A percentile compares a stretch with the other conserved stretches of the same genome.
These are phyloP conservation scores for Mediolabrus comicus DNA, from an alignment of 108 stramenopile species.

Conservation along the genomic window DNA sequence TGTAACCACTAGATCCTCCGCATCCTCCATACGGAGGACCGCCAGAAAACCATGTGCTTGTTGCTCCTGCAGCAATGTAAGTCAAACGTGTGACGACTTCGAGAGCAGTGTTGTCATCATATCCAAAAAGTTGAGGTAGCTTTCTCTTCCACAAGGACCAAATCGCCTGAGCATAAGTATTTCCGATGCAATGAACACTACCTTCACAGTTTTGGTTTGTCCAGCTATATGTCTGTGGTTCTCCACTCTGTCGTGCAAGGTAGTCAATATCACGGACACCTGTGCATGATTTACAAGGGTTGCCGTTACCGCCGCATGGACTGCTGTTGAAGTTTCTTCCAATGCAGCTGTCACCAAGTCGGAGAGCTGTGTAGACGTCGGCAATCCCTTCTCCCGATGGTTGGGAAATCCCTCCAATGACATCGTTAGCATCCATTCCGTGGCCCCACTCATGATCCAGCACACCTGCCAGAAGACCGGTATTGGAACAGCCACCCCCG, in stretches of 20 bases:
- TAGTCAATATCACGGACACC: too few species aligned
- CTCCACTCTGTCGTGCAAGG: too few species aligned
- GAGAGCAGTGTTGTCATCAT: conserved; percentile 17
- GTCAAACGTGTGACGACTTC: conserved; percentile 26
- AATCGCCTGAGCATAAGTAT: conserved; percentile 10
- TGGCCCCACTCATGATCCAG: conserved; percentile 19
- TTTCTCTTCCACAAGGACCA: conserved; percentile 17
- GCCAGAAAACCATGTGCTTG: conserved; percentile 14
- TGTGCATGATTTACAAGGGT: too few species aligned
- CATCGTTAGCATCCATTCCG: conserved; percentile 22
- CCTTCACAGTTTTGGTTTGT: too few species aligned
- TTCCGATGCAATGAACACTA: too few species aligned
- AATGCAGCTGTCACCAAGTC: conserved; percentile 25
- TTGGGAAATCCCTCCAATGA: conserved; percentile 11
- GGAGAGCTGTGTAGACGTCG: conserved; percentile 18
- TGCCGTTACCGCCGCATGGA: background rate
- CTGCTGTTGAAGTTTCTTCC: conserved; percentile 10
- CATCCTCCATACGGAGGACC: conserved; percentile 12
- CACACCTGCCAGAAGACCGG: conserved; percentile 8
- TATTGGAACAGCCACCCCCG: conserved; percentile 17
- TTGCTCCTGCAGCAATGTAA: conserved; percentile 23
- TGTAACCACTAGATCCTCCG: conserved; percentile 14
- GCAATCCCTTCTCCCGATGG: conserved; percentile 34
- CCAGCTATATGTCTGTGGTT: too few species aligned
- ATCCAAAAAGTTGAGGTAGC: conserved; percentile 3